phyloP scores from a whole-genome alignment of 441 rosid genomes.

The Populus hybrid region DNA sequence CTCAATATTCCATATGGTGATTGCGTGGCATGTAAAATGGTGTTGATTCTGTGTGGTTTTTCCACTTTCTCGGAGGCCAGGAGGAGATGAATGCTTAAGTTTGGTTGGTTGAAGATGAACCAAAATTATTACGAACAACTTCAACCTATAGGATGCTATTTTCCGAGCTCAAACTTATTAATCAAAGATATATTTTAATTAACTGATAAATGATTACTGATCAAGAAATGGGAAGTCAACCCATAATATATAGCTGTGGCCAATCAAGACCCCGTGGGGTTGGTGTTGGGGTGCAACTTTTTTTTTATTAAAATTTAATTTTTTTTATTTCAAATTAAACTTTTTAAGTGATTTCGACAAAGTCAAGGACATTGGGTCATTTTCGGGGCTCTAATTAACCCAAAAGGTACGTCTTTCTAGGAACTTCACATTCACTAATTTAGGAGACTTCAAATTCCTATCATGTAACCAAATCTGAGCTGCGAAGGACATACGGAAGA shows the following conservation, averaged over 20 bases:
- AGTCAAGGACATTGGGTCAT: not conserved
- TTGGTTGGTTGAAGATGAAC: not conserved
- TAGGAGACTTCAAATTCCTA: not conserved
- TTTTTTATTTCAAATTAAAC: no score
- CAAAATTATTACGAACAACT: not conserved
- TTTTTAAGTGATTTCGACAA: not conserved
- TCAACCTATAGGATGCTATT: not conserved
- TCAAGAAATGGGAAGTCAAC: not conserved
- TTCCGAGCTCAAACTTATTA: not conserved
- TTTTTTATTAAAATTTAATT: no score
- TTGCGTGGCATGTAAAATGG: no score
- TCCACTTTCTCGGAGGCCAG: not conserved
- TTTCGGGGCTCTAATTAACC: not conserved
- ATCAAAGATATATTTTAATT: not conserved
- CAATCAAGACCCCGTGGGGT: no score
- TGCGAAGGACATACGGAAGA: not conserved
- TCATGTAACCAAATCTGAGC: not conserved
- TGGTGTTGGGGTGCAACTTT: no score
- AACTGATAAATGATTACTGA: not conserved
- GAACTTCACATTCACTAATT: not conserved
- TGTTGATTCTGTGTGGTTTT: no score
- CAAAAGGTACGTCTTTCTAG: not conserved
- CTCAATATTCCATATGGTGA: no score
- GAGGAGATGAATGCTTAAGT: not conserved
- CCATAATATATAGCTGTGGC: not conserved